Evolutionary conservation across 2,329 filamentous ascomycete species (phyloP), one percentile per base, ranked within the genome.

Genomic region (Grosmannia penicillata): DNA sequence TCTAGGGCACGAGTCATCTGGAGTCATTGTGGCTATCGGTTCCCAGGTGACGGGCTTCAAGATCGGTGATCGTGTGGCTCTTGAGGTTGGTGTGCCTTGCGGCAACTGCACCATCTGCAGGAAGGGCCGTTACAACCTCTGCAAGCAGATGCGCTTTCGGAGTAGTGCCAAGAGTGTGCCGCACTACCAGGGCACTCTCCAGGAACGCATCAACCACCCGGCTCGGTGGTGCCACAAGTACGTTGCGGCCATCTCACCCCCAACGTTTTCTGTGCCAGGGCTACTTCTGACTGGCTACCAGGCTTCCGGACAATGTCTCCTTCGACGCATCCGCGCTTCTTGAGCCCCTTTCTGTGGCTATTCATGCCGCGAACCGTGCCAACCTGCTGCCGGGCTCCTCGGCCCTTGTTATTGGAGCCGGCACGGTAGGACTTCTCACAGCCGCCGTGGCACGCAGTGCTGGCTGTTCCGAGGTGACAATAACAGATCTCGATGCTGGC

Each of bases 341-440:
- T 3, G 74, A 78, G 50, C 73, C 73, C 1, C 58, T 78, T 5
- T 73, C 70, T 0, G 74, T 78, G 18, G 72, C 70, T 17, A 70
- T 77, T 34, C 74, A 77, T 47, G 69, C 72, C 4, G 59, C 75
- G 39, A 74, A 75, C 49, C 62, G 73, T 25, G 70, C 71, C 11
- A 56, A 51, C 23, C 65, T 65, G 3, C 53, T 61, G 9, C 63
- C 70, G 1, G 69, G 69, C 7, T 70, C 69, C 4, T 70, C 66
- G 2, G 69, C 70, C 4, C 56, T 79, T n/a, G 67, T 80, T 22
- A 66, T 78, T n/a, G 75, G 75, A 14, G 72, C 74, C 10, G 75
- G 75, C 14, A 70, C 75, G 2, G 68, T 80, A 23, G 75, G 75
- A 2, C 57, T 79, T 4, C 58, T 79, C 32, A 75, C 71, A 11